A percentile compares a stretch with the other conserved stretches of the same genome.
Conservation (phyloP, 164 flowering plant genomes). For the Liquidambar formosana region DNA sequence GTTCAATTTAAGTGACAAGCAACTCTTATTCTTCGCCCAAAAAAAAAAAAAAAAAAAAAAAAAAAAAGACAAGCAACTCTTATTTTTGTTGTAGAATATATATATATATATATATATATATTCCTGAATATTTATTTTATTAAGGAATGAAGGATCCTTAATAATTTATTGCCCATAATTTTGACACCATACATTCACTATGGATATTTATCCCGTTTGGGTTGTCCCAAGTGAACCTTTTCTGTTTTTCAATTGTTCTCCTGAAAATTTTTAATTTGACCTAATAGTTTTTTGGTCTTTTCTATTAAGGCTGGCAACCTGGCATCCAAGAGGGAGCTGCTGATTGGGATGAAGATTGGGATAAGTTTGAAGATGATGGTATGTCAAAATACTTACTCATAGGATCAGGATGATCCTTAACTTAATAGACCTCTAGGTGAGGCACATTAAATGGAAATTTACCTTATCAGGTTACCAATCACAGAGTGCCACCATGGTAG, state of each 20-base stretch:
- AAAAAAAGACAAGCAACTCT: no score
- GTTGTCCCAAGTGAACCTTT: not conserved
- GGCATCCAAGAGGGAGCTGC: conserved; percentile 50
- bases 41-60: no score
- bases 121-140: no score
- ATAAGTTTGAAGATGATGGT: conserved; percentile 58
- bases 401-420: no score
- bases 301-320: conserved; percentile 49
- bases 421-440: not conserved
- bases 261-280: no score
- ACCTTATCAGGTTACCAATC: not conserved
- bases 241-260: not conserved
- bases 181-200: no score
- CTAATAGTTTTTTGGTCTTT: not conserved
- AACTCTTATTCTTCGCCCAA: no score
- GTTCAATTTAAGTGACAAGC: no score
- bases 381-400: not conserved
- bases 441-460: not conserved
- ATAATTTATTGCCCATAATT: no score
- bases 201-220: not conserved
- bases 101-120: no score
- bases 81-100: no score
- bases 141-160: no score
- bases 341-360: conserved; percentile 62
- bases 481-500: not conserved